A percentile compares a stretch with the other conserved stretches of the same genome.
Conservation (phyloP, 129 eudicot species). For the Artemisia argyi region DNA sequence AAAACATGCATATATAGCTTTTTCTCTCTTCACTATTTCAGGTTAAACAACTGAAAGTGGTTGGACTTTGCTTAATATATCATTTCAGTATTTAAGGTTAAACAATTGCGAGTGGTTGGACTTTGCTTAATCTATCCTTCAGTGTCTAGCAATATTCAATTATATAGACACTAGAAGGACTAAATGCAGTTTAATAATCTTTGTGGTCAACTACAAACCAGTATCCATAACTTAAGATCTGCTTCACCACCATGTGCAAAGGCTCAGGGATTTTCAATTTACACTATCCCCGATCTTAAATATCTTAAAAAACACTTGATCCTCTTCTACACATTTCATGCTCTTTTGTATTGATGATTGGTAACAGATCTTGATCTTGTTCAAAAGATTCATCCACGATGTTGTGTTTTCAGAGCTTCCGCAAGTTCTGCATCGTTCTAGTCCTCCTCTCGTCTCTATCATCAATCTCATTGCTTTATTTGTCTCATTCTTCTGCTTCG, state of each 20-base stretch:
- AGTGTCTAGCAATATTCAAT: constrained; percentile 14
- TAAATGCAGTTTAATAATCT: constrained; percentile 21
- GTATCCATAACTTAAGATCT: constrained; percentile 23
- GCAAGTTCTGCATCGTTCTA: constrained; percentile 39
- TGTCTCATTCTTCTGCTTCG: constrained; percentile 39
- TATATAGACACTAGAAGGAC: constrained; percentile 11
- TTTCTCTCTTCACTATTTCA: background rate
- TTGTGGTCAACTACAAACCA: constrained; percentile 42
- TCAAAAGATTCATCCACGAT: constrained; percentile 29
- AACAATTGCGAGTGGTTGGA: constrained; percentile 15
- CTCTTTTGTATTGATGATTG: background rate
- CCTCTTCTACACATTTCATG: constrained; percentile 1
- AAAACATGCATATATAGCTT: background rate
- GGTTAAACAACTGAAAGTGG: background rate
- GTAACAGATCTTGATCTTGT: constrained; percentile 7
- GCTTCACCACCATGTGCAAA: constrained; percentile 50
- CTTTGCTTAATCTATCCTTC: constrained; percentile 15
- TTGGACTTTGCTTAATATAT: background rate
- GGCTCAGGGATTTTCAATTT: constrained; percentile 10
- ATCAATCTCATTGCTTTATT: constrained; percentile 45
- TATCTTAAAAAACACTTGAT: constrained; percentile 15
- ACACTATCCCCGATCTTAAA: constrained; percentile 10
- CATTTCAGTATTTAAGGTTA: background rate
- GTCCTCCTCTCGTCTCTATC: constrained; percentile 48
- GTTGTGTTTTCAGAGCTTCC: constrained; percentile 35